Base-by-base conservation (phyloP, 2,329 filamentous ascomycete genomes). In the Aspergillus intermedius region DNA sequence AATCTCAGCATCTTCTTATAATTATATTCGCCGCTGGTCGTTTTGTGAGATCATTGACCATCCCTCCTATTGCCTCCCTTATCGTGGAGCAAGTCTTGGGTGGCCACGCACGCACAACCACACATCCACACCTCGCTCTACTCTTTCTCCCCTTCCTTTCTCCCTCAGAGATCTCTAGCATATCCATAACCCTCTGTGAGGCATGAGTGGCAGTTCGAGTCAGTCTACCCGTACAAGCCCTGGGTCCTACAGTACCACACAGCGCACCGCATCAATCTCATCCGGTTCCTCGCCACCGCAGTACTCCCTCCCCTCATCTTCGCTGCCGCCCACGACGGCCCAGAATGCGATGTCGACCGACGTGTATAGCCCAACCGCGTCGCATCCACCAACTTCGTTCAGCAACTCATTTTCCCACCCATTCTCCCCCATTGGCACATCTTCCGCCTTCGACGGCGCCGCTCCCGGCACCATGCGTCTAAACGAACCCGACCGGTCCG, bases 271-370 rank as follows among this genome's bases (percentile, higher is more conserved):
- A 49, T 70, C 68, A 28, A 63, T 68, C 32, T 69, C 67, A 13
- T 69, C 67, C 55, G 63, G 64, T 56, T 67, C 66, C 28, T 69
- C 68, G 51, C 68, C 68, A 49, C 60, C 60, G 19, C 64, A 67
- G 41, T 61, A 63, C 53, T 60, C 64, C 49, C 56, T 66, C 48
- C 52, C 60, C 47, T 60, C 25, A 30, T 30, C 62, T 44, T 59
- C 64, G 37, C 66, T 67, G 58, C 56, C 59, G 57, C 59, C 69
- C 45, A 59, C 64, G 50, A 65, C 60, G 59, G 61, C 63, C 56
- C 68, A 71, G 63, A 66, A 69, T 68, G 66, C 64, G 57, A 70
- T 71, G 67, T 67, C 69, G 60, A 65, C 68, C 59, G 69, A 72
- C 60, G 66, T 72, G 56, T 71, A 71, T 51, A 67, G 59, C 51